These are phyloP conservation scores for Phytophthora pini DNA, from an alignment of 352 stramenopile genomes.

Conservation along the genomic window DNA sequence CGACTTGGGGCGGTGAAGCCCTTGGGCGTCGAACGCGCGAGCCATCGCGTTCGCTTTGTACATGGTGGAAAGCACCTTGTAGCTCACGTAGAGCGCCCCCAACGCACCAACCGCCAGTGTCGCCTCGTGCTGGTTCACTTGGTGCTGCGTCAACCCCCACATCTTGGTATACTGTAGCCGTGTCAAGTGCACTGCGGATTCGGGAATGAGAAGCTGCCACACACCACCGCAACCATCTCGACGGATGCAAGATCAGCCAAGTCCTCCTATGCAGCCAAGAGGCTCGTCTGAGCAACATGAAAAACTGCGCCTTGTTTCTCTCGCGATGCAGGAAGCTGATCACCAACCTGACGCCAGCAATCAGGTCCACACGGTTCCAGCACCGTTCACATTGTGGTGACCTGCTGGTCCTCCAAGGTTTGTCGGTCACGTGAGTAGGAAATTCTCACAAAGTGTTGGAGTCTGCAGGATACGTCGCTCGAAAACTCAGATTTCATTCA, in stretches of 20 bases:
- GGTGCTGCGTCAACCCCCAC: constrained; percentile 19
- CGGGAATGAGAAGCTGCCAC: constrained; percentile 16
- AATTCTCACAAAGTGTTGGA: too few relatives aligned
- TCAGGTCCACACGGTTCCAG: neutral
- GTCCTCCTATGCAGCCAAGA: constrained; percentile 24
- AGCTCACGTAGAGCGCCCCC: constrained; percentile 21
- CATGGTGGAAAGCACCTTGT: constrained; percentile 12
- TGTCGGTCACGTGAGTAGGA: too few relatives aligned
- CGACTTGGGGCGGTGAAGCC: constrained; percentile 30
- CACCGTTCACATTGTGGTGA: neutral
- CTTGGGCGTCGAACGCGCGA: constrained; percentile 26
- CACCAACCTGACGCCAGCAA: neutral
- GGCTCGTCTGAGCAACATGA: constrained; percentile 16
- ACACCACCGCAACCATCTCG: constrained; percentile 27
- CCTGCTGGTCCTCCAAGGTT: too few relatives aligned
- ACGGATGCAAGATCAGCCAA: constrained; percentile 14
- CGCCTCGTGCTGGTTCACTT: constrained; percentile 17
- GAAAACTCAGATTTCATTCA: too few relatives aligned
- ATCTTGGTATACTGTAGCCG: constrained; percentile 5
- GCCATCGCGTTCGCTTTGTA: constrained; percentile 17
- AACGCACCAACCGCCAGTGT: constrained; percentile 10
- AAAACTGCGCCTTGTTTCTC: neutral
- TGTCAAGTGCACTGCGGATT: constrained; percentile 4
- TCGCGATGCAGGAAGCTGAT: constrained; percentile 10
- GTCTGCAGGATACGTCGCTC: too few relatives aligned